Evolutionary conservation across 306 rosid species (phyloP), one percentile per base, ranked within the genome.

Genomic region (Trichosanthes truncata): DNA sequence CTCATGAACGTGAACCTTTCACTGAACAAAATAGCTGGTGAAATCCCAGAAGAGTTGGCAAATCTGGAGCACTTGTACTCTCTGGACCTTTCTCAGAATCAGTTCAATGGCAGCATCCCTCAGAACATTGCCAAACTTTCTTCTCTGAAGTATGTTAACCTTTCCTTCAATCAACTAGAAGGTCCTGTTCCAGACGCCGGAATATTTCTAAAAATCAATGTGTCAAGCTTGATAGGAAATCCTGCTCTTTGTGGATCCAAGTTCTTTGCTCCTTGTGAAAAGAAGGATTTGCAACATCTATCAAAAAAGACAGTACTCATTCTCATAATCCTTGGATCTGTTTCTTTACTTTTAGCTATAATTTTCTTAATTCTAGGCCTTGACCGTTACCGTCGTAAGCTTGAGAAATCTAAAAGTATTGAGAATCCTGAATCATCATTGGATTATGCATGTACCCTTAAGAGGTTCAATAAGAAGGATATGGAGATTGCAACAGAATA

Each of bases 1-100:
- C 89, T 93, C 82, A 67, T 82, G 67, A 85, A 78, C 87, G 87
- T 93, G 84, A 89, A 93, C 84, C 92, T 93, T 65, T 90, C 97
- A 61, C 84, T 89, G 76, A 93, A 93, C 75, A 88, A 84, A 63
- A 81, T 93, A 62, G 89, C 86, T 1, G 96, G 97, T 60, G 84
- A 84, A 84, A 84, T 91, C 74, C 92, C 91, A 3, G 87, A 82
- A 74, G 82, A 26, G 18, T 82, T 91, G 74, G 80, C 89, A 76
- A 82, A 71, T 74, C 82, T 90, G 82, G 79, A 89, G 86, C 84
- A 84, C 53, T 88, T 93, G 43, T 84, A 40, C 81, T 88, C 90
- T 74, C 78, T 91, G 3, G 98, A 93, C 83, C 96, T 93, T 86
- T 93, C 98, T 85, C 93, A 83, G 51, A 93, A 93, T 79, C 76